A percentile compares a stretch with the other conserved stretches of the same genome.
These are phyloP conservation scores for Ustilago lituana DNA, from an alignment of 1,284 basidiomycete species.

Conservation along the genomic window DNA sequence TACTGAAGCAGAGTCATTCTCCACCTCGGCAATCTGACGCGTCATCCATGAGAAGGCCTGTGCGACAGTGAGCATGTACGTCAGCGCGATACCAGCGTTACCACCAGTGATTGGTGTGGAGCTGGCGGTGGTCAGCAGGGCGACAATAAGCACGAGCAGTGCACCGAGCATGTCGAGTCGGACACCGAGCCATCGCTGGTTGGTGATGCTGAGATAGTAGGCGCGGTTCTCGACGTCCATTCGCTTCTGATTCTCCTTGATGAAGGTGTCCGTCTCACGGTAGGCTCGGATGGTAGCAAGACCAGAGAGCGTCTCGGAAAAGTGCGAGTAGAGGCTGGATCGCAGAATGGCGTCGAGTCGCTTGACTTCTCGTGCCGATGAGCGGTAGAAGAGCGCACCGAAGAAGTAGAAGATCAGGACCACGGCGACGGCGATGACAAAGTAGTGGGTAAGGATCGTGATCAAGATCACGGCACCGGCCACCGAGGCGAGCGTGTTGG, in stretches of 20 bases:
- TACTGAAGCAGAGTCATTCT: conserved; percentile 67
- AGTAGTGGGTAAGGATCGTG: conserved; percentile 77
- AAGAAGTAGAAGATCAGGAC: conserved; percentile 61
- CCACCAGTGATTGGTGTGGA: conserved; percentile 40
- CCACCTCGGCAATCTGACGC: conserved; percentile 67
- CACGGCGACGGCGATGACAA: conserved; percentile 70
- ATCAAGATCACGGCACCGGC: conserved; percentile 75
- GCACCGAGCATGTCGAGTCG: conserved; percentile 70
- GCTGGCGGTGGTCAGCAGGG: conserved; percentile 53
- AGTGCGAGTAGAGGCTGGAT: conserved; percentile 81
- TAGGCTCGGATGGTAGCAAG: conserved; percentile 88
- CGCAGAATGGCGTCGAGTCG: conserved; percentile 76
- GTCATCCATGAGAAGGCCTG: conserved; percentile 65
- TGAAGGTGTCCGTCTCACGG: conserved; percentile 69
- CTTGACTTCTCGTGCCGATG: conserved; percentile 89
- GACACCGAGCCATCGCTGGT: conserved; percentile 85
- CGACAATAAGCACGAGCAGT: conserved; percentile 61
- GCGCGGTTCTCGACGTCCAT: conserved; percentile 89
- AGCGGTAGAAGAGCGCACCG: conserved; percentile 80
- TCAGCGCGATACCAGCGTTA: conserved; percentile 61
- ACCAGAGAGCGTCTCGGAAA: conserved; percentile 86
- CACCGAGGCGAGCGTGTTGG: conserved; percentile 67
- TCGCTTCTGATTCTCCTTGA: conserved; percentile 72
- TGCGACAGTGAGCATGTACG: conserved; percentile 60
- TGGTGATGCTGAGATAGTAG: conserved; percentile 84